A percentile compares a stretch with the other conserved stretches of the same genome.
These are phyloP conservation scores for Eimeria sp. DNA, from an alignment of 169 alveolate species.

Conservation along the genomic window DNA sequence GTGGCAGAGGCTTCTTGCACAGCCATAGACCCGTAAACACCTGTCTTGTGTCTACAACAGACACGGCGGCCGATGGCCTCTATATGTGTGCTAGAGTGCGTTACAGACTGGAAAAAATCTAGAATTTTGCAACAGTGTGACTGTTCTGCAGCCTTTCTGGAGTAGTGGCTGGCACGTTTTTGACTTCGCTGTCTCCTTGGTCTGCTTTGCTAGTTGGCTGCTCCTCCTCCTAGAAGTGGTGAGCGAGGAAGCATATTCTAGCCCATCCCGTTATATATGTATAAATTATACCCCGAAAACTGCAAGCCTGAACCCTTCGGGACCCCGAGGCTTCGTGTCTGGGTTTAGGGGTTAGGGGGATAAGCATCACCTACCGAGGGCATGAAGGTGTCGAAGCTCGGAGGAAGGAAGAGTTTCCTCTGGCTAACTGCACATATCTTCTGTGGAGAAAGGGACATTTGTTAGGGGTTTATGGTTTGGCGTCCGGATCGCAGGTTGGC, in stretches of 20 bases:
- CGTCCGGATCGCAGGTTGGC: constrained; percentile 50
- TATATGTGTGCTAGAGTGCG: background rate
- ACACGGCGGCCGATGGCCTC: background rate
- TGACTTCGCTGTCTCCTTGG: constrained; percentile 75
- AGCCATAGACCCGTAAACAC: background rate
- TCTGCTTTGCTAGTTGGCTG: constrained; percentile 73
- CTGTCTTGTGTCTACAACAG: background rate
- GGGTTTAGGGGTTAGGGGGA: background rate
- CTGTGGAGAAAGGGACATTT: too few species aligned
- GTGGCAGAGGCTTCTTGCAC: background rate
- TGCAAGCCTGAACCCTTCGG: background rate
- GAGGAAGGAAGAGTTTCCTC: too few species aligned
- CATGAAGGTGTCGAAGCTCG: too few species aligned
- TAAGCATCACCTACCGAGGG: too few species aligned
- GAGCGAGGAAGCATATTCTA: background rate
- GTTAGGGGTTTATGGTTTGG: background rate
- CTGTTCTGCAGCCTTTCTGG: constrained; percentile 76
- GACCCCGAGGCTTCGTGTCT: background rate
- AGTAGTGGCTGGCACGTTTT: constrained; percentile 81
- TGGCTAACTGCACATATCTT: too few species aligned
- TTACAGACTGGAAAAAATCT: background rate
- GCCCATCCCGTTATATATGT: background rate
- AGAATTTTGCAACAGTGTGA: background rate
- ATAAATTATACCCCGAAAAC: background rate
- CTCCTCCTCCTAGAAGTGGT: constrained; percentile 82